Evolutionary conservation across 192 early-diverging fungal genomes (phyloP), one percentile per base, ranked within the genome.

Genomic region (Entrophospora sp.): DNA sequence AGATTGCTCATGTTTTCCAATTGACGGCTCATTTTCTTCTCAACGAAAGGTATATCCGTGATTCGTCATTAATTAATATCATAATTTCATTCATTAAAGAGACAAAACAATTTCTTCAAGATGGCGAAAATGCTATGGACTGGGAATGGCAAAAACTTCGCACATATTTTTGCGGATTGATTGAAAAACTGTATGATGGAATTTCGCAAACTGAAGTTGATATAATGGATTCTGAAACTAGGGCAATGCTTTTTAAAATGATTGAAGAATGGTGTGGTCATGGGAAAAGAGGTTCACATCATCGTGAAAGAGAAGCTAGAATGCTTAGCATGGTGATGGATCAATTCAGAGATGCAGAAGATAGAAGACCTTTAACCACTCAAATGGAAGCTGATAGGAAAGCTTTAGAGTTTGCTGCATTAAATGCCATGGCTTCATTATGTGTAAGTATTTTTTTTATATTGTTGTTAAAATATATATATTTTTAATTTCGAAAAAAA

Each of bases 261-360:
- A 89, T 95, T 78, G 93, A 95, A 73, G 79, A 87, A 22, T 99
- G 96, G 96, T 92, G 93, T 73, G 88, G 95, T 7, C 82, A 91
- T 69, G 94, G 95, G 2, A 71, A 74, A 25, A 77, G 79, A 44
- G 72, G 83, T 0, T 77, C 74, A 0, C 36, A 65, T 12, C 79
- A 82, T 18, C 74, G 82, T 0, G 87, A 92, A 7, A 61, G 80
- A 0, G 88, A 95, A 55, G 78, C 75, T 5, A 79, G 79, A 28
- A 84, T 92, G 83, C 87, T 93, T 58, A 61, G 66, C 0, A 63
- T 69, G 48, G 83, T 83, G 5, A 64, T 94, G 53, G 92, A 93
- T 14, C 73, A 82, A 57, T 76, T 83, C 66, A 88, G 79, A 75
- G 91, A 94, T 70, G 59, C 75, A 4, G 76, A 65, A n/a, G 92